Percentiles rank a stretch among this genome's conserved stretches.
phyloP scores from a whole-genome alignment of 1,284 basidiomycete genomes.

The Leccinum fallax region DNA sequence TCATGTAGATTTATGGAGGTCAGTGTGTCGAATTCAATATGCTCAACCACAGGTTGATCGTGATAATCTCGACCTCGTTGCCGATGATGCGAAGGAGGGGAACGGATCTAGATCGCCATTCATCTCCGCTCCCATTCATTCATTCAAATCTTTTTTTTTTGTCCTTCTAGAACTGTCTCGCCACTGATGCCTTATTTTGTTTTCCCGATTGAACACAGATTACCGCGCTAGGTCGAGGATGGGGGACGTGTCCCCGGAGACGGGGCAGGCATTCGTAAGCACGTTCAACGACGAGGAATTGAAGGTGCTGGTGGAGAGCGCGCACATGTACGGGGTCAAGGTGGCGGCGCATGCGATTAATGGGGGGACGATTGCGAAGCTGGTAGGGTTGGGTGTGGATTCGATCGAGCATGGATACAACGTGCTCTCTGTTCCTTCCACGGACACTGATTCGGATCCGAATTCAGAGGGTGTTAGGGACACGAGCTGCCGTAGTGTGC shows the following conservation, averaged over 20 bases:
- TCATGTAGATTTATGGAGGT: slow-evolving; percentile 55
- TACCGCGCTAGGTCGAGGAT: slow-evolving; percentile 52
- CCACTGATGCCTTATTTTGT: neutral
- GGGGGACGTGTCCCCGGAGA: slow-evolving; percentile 41
- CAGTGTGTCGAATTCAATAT: slow-evolving; percentile 13
- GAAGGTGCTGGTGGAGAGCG: slow-evolving; percentile 51
- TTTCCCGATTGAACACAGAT: slow-evolving; percentile 38
- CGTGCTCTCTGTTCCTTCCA: slow-evolving; percentile 19
- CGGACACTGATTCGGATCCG: neutral
- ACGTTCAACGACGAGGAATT: slow-evolving; percentile 55
- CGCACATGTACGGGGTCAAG: slow-evolving; percentile 55
- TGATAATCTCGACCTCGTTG: slow-evolving; percentile 13
- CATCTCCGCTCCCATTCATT: slow-evolving; percentile 29
- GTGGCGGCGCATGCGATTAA: slow-evolving; percentile 60
- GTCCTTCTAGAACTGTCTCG: neutral
- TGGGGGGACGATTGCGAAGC: slow-evolving; percentile 39
- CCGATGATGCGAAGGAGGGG: neutral
- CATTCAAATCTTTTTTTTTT: neutral
- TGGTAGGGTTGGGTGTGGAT: slow-evolving; percentile 45
- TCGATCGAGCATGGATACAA: slow-evolving; percentile 52
- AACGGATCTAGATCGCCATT: slow-evolving; percentile 12
- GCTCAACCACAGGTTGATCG: neutral
- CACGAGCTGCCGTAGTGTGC: slow-evolving; percentile 14
- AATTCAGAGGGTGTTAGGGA: neutral
- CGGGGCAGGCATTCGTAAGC: slow-evolving; percentile 38